Evolutionary conservation across 2,329 filamentous ascomycete species (phyloP).

Genomic region (Metarhizium anisopliae): DNA sequence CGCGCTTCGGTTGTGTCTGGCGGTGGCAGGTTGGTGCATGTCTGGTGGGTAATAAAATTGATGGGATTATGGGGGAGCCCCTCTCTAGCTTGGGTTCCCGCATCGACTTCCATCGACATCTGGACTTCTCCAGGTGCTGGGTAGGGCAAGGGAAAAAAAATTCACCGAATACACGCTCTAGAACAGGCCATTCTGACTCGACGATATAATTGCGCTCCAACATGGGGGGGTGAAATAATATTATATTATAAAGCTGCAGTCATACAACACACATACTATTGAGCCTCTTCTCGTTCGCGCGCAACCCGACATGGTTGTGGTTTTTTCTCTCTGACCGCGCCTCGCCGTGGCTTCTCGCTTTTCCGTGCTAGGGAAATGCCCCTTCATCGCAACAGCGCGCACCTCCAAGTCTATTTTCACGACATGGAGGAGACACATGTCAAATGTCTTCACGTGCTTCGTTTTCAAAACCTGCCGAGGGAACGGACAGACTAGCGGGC

Average conservation of each 20-base stretch:
- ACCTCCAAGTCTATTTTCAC: neutral
- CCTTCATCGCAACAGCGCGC: neutral
- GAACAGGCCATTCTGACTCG: neutral
- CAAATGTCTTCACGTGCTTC: constrained; percentile 8
- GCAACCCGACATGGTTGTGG: neutral
- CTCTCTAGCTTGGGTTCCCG: neutral
- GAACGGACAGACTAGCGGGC: constrained; percentile 5
- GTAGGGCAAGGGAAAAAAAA: neutral
- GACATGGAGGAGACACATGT: neutral
- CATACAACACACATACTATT: too few relatives aligned
- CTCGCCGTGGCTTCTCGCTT: neutral
- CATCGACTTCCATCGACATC: neutral
- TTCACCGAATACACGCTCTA: neutral
- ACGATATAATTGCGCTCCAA: neutral
- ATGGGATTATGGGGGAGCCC: neutral
- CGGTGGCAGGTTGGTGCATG: too few relatives aligned
- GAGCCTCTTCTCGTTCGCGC: neutral
- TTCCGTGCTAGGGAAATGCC: neutral
- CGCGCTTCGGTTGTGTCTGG: too few relatives aligned
- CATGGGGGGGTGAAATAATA: neutral
- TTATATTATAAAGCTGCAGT: too few relatives aligned
- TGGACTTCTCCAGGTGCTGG: neutral
- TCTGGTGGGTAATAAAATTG: neutral
- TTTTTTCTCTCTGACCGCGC: neutral
- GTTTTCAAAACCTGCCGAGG: constrained; percentile 11